These are phyloP conservation scores for Macroventuria anomochaeta DNA, from an alignment of 2,329 filamentous ascomycete genomes.

Conservation along the genomic window DNA sequence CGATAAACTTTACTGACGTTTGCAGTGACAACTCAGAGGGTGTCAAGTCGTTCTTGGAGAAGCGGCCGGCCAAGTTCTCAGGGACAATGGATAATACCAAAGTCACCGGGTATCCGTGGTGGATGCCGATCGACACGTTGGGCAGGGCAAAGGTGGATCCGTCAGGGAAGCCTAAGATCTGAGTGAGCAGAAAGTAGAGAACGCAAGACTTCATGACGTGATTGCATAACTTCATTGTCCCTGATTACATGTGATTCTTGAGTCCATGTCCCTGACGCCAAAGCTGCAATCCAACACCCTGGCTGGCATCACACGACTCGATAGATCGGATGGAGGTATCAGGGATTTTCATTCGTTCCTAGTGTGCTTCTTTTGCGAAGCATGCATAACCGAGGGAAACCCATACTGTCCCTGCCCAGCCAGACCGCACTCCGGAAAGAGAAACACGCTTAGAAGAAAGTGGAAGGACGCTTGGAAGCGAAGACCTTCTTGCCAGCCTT, in stretches of 20 bases:
- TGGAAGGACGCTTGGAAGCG: slow-evolving; percentile 89
- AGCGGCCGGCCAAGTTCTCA: slow-evolving; percentile 67
- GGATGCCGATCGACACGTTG: slow-evolving; percentile 62
- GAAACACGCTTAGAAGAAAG: slow-evolving; percentile 82
- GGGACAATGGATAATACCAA: slow-evolving; percentile 66
- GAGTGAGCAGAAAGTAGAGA: background rate
- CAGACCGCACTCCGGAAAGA: slow-evolving; percentile 49
- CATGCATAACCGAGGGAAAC: slow-evolving; percentile 51
- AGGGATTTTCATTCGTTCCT: slow-evolving; percentile 54
- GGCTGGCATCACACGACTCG: slow-evolving; percentile 32
- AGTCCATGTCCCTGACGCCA: slow-evolving; percentile 22
- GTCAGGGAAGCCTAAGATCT: slow-evolving; percentile 40
- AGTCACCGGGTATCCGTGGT: slow-evolving; percentile 71
- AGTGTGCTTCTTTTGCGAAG: slow-evolving; percentile 52
- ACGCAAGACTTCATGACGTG: slow-evolving; percentile 5
- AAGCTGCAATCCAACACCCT: slow-evolving; percentile 23
- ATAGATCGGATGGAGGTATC: slow-evolving; percentile 40
- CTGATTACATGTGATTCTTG: slow-evolving; percentile 24
- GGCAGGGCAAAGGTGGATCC: slow-evolving; percentile 48
- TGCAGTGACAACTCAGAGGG: slow-evolving; percentile 70
- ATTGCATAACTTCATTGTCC: slow-evolving; percentile 26
- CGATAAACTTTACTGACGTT: background rate
- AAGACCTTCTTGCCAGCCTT: slow-evolving; percentile 87
- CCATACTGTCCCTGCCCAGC: slow-evolving; percentile 48
- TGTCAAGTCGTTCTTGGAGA: slow-evolving; percentile 72